Base-by-base conservation (phyloP, 768 basidiomycete genomes). In the Podaxis rugospora region DNA sequence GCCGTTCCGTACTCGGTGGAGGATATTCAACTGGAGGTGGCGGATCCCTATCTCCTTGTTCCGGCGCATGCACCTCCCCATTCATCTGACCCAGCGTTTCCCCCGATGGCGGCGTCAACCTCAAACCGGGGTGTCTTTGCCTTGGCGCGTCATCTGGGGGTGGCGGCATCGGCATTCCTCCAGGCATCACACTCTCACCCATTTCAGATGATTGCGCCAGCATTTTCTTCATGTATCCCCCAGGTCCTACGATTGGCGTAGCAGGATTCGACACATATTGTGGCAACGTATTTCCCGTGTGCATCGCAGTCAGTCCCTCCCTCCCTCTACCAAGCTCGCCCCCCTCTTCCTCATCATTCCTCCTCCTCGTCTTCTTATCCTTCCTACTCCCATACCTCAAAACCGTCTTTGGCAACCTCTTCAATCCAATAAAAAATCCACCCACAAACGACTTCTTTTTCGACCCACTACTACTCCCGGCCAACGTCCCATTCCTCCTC, bases 361-460 rank as follows among this genome's bases (percentile, higher is more conserved):
- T 16, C 27, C 5, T 23, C 5, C 2, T 5, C 58, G 9, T 39
- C 27, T 35, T 52, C 51, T 14, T 44, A 9, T n/a, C 39, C 3
- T 47, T 54, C 40, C 36, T 42, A 46, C 51, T 60, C 40, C 59
- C 59, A 37, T 60, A 60, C 14, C 59, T 36, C 52, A 60, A 27
- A 6, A 60, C 51, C 32, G 36, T 52, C 59, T 60, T 60, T 10
- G 59, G 59, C 28, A 60, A 36, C 40, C 59, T 54, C 51, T 53
- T 60, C 42, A 60, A 23, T 9, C 59, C 59, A 42, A 46, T 21
- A 32, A 52, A 60, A 14, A 60, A 54, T 6, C 59, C 51, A 10
- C 59, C 59, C 1, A 54, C 59, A 23, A 60, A 60, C 28, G 59
- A 60, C 21, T 47, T 60, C 23, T 58, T 58, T 35, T 50, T 58